Conservation (phyloP, 805 yeast species). For the Metschnikowia baotianmanensis region DNA sequence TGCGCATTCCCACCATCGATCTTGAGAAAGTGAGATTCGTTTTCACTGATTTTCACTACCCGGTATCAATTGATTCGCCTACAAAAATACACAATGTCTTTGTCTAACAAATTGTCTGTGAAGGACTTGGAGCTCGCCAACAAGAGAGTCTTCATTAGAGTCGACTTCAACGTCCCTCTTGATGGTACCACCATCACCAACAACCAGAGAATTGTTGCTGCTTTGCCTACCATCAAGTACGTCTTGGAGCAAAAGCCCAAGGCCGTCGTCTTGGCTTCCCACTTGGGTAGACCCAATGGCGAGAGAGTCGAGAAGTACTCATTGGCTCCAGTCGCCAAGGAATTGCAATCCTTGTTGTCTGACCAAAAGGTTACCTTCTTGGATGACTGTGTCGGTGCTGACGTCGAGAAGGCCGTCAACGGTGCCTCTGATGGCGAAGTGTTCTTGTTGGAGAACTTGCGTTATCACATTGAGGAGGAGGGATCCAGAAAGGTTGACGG, state of each 20-base stretch:
- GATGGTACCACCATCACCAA: constrained; percentile 97
- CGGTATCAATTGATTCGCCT: constrained; percentile 11
- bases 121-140: constrained; percentile 81
- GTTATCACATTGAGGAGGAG: constrained; percentile 98
- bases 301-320: constrained; percentile 83
- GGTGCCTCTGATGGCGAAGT: constrained; percentile 76
- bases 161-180: constrained; percentile 92
- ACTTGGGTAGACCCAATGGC: constrained; percentile 99
- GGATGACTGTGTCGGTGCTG: constrained; percentile 87
- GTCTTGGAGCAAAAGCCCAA: constrained; percentile 90
- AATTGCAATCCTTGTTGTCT: constrained; percentile 70
- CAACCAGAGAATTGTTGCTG: constrained; percentile 99
- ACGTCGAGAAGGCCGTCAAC: constrained; percentile 78
- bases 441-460: constrained; percentile 91
- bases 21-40: neutral
- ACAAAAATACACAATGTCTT: constrained; percentile 60
- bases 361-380: constrained; percentile 73
- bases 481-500: constrained; percentile 88
- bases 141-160: constrained; percentile 98
- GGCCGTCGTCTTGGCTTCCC: constrained; percentile 91
- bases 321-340: constrained; percentile 88
- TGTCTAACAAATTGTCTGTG: constrained; percentile 90
- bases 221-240: constrained; percentile 96
- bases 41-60: neutral
- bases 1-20: constrained; percentile 5